Evolutionary conservation across 345 rosid species (phyloP).

Genomic region (Adansonia digitata): DNA sequence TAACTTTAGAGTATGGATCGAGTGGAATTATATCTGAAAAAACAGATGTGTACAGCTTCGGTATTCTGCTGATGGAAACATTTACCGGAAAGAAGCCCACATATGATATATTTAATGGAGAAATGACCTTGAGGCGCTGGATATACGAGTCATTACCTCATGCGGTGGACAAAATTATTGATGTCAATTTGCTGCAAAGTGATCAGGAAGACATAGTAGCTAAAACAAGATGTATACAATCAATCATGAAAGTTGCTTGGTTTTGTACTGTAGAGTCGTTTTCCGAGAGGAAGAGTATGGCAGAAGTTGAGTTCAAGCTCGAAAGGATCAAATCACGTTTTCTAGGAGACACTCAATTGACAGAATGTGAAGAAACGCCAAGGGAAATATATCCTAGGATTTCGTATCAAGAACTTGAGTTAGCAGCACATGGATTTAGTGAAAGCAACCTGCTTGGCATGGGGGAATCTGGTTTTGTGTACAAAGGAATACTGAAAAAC

Average conservation of each 20-base stretch:
- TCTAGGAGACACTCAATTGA: neutral
- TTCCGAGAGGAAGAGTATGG: neutral
- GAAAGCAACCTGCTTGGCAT: slow-evolving; percentile 6
- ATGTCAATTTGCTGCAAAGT: neutral
- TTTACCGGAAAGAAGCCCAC: slow-evolving; percentile 6
- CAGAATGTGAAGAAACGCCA: neutral
- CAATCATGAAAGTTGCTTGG: slow-evolving; percentile 2
- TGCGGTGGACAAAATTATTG: neutral
- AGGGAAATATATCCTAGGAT: neutral
- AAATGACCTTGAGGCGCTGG: slow-evolving; percentile 7
- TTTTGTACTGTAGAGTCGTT: slow-evolving; percentile 1
- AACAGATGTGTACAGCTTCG: slow-evolving; percentile 5
- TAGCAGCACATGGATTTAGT: slow-evolving; percentile 17
- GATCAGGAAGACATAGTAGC: slow-evolving; percentile 3
- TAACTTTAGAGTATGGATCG: neutral
- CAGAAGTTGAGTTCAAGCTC: neutral
- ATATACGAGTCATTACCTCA: neutral
- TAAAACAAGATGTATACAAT: neutral
- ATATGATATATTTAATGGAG: neutral
- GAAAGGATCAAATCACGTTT: neutral
- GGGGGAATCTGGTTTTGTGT: slow-evolving; percentile 8
- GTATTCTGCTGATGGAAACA: slow-evolving; percentile 10
- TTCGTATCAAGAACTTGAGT: neutral
- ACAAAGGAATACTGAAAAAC: neutral
- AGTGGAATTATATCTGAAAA: slow-evolving; percentile 4